Conservation (phyloP, 768 basidiomycete genomes). For the Mycena belliarum region DNA sequence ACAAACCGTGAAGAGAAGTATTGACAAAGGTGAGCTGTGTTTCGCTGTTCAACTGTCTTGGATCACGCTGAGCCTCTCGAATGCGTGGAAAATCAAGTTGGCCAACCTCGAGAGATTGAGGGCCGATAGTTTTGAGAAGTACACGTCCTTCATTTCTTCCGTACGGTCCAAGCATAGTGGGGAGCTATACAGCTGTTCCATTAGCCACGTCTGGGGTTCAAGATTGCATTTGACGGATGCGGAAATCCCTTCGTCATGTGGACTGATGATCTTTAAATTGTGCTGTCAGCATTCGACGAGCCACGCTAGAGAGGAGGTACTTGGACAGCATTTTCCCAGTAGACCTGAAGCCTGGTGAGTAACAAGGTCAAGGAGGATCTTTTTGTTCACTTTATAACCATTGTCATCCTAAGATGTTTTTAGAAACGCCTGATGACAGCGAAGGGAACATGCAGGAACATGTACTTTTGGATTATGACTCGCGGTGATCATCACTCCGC, state of each 20-base stretch:
- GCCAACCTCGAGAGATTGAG: constrained; percentile 27
- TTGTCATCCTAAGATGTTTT: constrained; percentile 67
- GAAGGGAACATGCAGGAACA: too few species aligned
- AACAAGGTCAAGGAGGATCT: not conserved
- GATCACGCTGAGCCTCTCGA: not conserved
- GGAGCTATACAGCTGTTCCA: constrained; percentile 38
- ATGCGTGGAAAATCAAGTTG: not conserved
- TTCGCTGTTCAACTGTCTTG: constrained; percentile 38
- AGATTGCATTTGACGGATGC: constrained; percentile 61
- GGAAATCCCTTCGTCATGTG: constrained; percentile 81
- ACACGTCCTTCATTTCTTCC: constrained; percentile 55
- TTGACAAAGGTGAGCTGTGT: constrained; percentile 67
- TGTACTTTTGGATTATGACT: constrained; percentile 91
- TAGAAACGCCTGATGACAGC: not conserved
- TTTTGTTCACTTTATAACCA: constrained; percentile 69
- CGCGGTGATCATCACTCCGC: constrained; percentile 93
- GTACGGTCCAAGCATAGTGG: constrained; percentile 58
- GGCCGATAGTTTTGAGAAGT: constrained; percentile 47
- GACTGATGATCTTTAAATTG: constrained; percentile 70
- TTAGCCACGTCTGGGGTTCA: constrained; percentile 46
- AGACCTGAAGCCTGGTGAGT: constrained; percentile 52
- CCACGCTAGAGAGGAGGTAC: constrained; percentile 35
- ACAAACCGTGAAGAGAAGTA: constrained; percentile 81
- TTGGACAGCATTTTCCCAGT: constrained; percentile 89
- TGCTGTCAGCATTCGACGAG: not conserved